A percentile compares a stretch with the other conserved stretches of the same genome.
Evolutionary conservation across 352 stramenopile species (phyloP).

Genomic region (Blastocystis sp.): DNA sequence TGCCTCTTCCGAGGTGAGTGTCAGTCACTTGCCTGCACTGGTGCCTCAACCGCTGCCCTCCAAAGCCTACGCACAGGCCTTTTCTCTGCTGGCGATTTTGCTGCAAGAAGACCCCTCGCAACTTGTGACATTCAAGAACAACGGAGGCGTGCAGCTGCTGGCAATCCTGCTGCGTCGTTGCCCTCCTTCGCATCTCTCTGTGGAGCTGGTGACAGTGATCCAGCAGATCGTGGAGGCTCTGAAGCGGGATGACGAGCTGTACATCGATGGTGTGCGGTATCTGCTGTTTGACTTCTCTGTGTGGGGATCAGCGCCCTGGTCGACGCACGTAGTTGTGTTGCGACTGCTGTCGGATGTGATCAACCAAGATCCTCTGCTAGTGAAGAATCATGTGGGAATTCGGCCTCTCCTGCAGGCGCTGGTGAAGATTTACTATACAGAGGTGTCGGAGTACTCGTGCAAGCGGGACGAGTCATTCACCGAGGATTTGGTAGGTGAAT

Average conservation of each 20-base stretch:
- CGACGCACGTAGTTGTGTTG: slow-evolving; percentile 52
- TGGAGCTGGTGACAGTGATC: slow-evolving; percentile 52
- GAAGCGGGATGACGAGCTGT: slow-evolving; percentile 51
- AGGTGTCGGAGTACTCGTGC: neutral
- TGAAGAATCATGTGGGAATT: slow-evolving; percentile 56
- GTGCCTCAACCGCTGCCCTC: slow-evolving; percentile 40
- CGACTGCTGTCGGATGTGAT: neutral
- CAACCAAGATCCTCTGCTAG: neutral
- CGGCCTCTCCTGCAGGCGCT: slow-evolving; percentile 37
- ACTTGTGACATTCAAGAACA: slow-evolving; percentile 59
- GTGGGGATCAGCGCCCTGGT: slow-evolving; percentile 45
- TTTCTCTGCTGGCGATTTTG: slow-evolving; percentile 49
- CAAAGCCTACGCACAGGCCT: slow-evolving; percentile 37
- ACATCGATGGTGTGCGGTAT: slow-evolving; percentile 17
- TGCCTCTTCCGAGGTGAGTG: neutral
- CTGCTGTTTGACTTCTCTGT: slow-evolving; percentile 62
- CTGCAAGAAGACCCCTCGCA: slow-evolving; percentile 50
- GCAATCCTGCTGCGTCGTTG: slow-evolving; percentile 46
- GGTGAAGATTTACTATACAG: slow-evolving; percentile 57
- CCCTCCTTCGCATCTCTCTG: slow-evolving; percentile 42
- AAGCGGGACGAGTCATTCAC: slow-evolving; percentile 44
- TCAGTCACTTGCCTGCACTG: slow-evolving; percentile 1
- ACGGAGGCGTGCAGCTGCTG: slow-evolving; percentile 46
- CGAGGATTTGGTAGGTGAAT: slow-evolving; percentile 14
- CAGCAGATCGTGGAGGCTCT: slow-evolving; percentile 60